These are phyloP conservation scores for Diplodia sapinea DNA, from an alignment of 2,329 filamentous ascomycete species.

Conservation along the genomic window DNA sequence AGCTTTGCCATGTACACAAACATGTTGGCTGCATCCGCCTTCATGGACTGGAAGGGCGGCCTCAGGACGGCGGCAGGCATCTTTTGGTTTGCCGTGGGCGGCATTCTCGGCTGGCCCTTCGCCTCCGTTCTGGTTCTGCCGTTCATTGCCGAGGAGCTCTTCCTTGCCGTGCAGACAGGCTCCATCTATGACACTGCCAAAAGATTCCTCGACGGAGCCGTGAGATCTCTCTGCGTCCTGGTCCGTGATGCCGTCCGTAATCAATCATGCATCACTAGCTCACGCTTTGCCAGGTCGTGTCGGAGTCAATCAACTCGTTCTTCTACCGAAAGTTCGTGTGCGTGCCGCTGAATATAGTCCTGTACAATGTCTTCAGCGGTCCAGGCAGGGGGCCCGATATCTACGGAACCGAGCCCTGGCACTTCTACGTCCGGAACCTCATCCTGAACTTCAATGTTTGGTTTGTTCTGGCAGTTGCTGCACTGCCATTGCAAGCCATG, in stretches of 20 bases:
- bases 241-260: constrained; percentile 54
- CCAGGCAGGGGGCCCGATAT: constrained; percentile 82
- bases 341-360: constrained; percentile 90
- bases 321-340: constrained; percentile 82
- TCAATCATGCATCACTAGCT: neutral
- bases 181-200: constrained; percentile 65
- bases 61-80: constrained; percentile 82
- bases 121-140: constrained; percentile 80
- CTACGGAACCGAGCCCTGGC: constrained; percentile 95
- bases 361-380: constrained; percentile 90
- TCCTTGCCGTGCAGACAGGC: constrained; percentile 61
- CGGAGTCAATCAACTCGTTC: constrained; percentile 75
- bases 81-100: constrained; percentile 86
- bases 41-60: constrained; percentile 86
- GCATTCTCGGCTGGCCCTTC: constrained; percentile 93
- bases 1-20: constrained; percentile 96
- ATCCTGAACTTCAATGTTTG: constrained; percentile 94
- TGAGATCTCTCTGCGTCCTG: constrained; percentile 70
- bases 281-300: constrained; percentile 60
- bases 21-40: constrained; percentile 84
- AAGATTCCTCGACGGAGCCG: constrained; percentile 69
- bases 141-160: constrained; percentile 77
- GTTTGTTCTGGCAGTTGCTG: constrained; percentile 79
- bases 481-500: constrained; percentile 75
- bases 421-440: constrained; percentile 92